A percentile compares a stretch with the other conserved stretches of the same genome.
Conservation (phyloP, 2,329 filamentous ascomycete species). For the Colletotrichum orbiculare region DNA sequence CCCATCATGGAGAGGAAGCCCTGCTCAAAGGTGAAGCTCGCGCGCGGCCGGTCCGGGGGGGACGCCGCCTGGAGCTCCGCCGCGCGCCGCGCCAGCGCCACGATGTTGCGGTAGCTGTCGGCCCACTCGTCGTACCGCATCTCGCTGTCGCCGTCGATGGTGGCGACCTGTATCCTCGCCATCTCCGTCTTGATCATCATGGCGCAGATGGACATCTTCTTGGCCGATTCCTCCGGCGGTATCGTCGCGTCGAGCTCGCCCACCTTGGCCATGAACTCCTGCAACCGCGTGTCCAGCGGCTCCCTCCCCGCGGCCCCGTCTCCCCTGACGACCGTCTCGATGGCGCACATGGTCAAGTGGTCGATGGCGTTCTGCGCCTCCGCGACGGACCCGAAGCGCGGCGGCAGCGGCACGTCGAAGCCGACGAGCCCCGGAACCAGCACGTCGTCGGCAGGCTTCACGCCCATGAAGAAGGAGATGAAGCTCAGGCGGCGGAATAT, state of each 20-base stretch:
- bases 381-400: constrained; percentile 46
- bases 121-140: constrained; percentile 49
- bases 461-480: constrained; percentile 18
- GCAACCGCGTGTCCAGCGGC: constrained; percentile 46
- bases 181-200: constrained; percentile 41
- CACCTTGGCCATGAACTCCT: constrained; percentile 45
- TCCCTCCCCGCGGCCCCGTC: constrained; percentile 38
- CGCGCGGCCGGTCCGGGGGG: constrained; percentile 38
- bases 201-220: constrained; percentile 18
- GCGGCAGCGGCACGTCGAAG: constrained; percentile 44
- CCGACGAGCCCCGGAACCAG: constrained; percentile 50
- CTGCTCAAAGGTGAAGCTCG: constrained; percentile 28
- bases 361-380: constrained; percentile 48
- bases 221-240: constrained; percentile 4
- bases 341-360: constrained; percentile 43
- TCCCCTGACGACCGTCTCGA: constrained; percentile 43
- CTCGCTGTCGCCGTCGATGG: constrained; percentile 43
- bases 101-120: constrained; percentile 48
- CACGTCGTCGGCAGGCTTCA: constrained; percentile 38
- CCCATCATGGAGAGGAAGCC: constrained; percentile 19
- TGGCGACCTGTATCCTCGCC: constrained; percentile 50
- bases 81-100: constrained; percentile 43
- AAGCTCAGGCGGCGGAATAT: constrained; percentile 28
- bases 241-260: constrained; percentile 44
- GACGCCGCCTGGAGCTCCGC: constrained; percentile 11